Conservation (phyloP, 202 grass and related monocot genomes). For the Zizania palustris region DNA sequence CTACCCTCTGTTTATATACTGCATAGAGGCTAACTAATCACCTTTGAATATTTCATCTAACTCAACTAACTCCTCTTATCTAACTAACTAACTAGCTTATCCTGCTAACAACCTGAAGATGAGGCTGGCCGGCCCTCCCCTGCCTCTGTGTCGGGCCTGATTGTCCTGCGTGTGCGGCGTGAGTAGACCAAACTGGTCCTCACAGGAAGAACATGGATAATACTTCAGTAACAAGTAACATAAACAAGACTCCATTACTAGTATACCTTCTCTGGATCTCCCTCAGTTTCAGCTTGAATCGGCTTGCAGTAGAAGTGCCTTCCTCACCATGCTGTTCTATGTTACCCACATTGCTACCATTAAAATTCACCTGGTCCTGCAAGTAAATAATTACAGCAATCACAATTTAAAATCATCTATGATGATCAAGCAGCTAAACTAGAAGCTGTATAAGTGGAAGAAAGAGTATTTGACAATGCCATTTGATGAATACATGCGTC, state of each 20-base stretch:
- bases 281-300: constrained; percentile 56
- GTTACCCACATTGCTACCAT: constrained; percentile 38
- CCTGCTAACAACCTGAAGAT: no score
- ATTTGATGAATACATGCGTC: neutral
- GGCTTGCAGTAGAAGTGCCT: constrained; percentile 44
- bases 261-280: constrained; percentile 55
- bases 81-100: no score
- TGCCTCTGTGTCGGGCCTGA: no score
- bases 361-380: constrained; percentile 39
- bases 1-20: no score
- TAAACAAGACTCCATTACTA: neutral
- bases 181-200: no score
- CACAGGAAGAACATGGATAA: neutral
- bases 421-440: neutral
- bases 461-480: neutral
- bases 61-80: no score
- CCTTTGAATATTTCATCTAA: no score
- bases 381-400: constrained; percentile 19
- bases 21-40: no score
- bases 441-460: neutral
- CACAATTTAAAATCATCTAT: neutral
- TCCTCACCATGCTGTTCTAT: constrained; percentile 43
- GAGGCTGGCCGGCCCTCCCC: no score
- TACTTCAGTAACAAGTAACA: constrained; percentile 4
- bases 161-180: no score